Conservation (phyloP, 495 filamentous ascomycete genomes). For the Diplogelasinospora grovesii region DNA sequence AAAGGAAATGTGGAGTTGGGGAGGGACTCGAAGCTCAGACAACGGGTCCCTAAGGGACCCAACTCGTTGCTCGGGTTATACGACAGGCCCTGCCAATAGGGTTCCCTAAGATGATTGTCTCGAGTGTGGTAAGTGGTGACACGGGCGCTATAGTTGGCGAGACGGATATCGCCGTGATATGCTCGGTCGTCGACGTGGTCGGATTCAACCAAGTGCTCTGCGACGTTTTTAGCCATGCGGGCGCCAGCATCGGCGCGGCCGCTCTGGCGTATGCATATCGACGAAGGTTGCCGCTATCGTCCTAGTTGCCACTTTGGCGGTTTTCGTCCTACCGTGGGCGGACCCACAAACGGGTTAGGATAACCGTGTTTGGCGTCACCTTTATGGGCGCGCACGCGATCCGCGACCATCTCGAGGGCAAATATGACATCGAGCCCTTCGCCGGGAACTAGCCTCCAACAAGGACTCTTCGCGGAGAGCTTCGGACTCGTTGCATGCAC, state of each 20-base stretch:
- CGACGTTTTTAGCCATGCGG: conserved; percentile 54
- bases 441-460: no score
- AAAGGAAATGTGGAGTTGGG: no score
- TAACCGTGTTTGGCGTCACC: conserved; percentile 73
- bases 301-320: not conserved
- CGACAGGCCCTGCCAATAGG: conserved; percentile 50
- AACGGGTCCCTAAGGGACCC: conserved; percentile 55
- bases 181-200: conserved; percentile 62
- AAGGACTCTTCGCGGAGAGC: no score
- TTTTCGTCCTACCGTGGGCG: not conserved
- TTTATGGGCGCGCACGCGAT: conserved; percentile 52
- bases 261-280: conserved; percentile 37
- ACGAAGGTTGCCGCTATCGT: not conserved
- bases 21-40: no score
- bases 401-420: conserved; percentile 35
- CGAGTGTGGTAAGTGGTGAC: conserved; percentile 59
- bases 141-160: conserved; percentile 53
- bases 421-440: conserved; percentile 44
- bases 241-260: conserved; percentile 51
- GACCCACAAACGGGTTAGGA: conserved; percentile 43
- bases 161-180: conserved; percentile 64
- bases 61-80: conserved; percentile 52
- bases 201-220: conserved; percentile 53
- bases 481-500: no score
- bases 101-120: conserved; percentile 64